Base-by-base conservation (phyloP, 1,139 yeast genomes). In the Saccharomyces uvarum region DNA sequence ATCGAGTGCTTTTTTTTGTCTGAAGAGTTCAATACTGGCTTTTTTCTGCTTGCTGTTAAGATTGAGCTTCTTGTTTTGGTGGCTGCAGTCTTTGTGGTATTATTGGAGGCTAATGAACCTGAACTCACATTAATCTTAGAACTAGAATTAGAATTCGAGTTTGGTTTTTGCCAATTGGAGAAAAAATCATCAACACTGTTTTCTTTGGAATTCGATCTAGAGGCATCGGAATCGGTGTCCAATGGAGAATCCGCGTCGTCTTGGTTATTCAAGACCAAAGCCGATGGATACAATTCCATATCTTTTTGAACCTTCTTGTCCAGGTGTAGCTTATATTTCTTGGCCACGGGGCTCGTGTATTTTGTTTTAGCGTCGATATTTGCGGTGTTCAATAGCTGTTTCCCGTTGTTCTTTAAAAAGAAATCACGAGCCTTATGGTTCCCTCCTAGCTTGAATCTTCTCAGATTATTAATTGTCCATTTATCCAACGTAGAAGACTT, bases 381-480 rank as follows among this genome's bases (percentile, higher is more conserved):
- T 2, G 66, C 61, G 13, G 69, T 67, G 48, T 64, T 64, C 55
- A 90, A 75, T 64, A 75, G 84, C 65, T 82, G 83, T 27, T 88
- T 77, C 16, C 97, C 97, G 49, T 96, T 96, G 66, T 90, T 84
- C 71, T 88, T 88, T 63, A 81, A 71, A 70, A 87, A 87, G 66
- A 82, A 93, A 56, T 88, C 96, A 61, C 84, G 83, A 48, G 97
- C 96, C 50, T 79, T 80, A 64, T 84, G 84, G 71, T 93, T 93
- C 19, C 98, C 99, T 54, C 98, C 98, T 57, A 86, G 81, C 68
- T 91, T 90, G 80, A 93, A 89, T 68, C 89, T 83, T 67, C 97
- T 80, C 69, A 93, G 76, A 71, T 93, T 96, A 62, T 83, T 84
- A 60, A 90, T 79, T 54, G 91, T 88, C 97, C 98, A 93, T 68